Base-by-base conservation (phyloP, 1,284 basidiomycete genomes). In the Tilletia indica region DNA sequence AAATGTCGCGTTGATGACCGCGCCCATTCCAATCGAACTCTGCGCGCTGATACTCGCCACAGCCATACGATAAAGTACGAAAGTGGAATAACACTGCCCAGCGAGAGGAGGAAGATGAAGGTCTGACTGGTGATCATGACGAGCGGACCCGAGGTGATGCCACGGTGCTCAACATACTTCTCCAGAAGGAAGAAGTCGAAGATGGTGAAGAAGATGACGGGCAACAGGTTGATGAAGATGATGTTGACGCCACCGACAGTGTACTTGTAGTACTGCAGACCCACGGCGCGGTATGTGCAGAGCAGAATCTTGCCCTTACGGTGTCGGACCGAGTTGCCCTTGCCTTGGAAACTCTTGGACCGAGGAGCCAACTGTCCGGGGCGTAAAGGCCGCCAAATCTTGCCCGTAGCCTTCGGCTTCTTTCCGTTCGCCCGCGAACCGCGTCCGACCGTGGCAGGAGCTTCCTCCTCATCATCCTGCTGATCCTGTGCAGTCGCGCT, bases 11-110 rank as follows among this genome's bases (percentile, higher is more conserved):
- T 99, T 99, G 87, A 99, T 99, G 78, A 99, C 96, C 0, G 97
- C 97, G 74, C 97, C 97, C 94, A 99, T 98, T 14, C 97, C 97
- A 76, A 99, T 99, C 16, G 92, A 94, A 0, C 93, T 96, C 84
- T 99, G 97, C 0, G 97, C 96, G 31, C 93, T 94, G 83, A 99
- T 99, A 68, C 93, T 95, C 0, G 97, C 97, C 71, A 99, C 97
- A 1, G 97, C 97, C 97, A 99, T 99, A 31, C 97, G 81, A 99
- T 98, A 86, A 97, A 99, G 87, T 99, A 99, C 6, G 93, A 95
- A 6, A 99, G 88, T 0, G 97, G 97, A 75, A 99, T 97, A 78
- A 99, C 94, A 77, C 92, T 94, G 21, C 92, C 89, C 45, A 99
- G 87, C 77, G 92, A 90, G 80, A 96, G 86, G 58, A 93, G 80